Conservation (phyloP, 306 rosid species). For the Gillenia trifoliata region DNA sequence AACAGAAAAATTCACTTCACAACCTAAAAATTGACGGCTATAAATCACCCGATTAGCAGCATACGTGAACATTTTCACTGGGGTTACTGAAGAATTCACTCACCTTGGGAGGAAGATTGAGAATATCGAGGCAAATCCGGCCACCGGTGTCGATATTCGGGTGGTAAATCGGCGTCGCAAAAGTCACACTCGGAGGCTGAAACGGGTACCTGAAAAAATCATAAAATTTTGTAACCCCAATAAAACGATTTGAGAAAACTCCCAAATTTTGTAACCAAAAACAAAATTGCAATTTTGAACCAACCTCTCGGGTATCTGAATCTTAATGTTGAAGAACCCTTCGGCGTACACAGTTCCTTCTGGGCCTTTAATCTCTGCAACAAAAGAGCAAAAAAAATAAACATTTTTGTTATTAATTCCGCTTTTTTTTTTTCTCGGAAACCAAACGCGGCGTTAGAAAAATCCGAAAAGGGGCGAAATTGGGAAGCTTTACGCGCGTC, state of each 20-base stretch:
- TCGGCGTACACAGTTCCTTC: constrained; percentile 34
- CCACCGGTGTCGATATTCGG: constrained; percentile 43
- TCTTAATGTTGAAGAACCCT: constrained; percentile 30
- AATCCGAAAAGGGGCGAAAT: background rate
- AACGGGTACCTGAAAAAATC: constrained; percentile 28
- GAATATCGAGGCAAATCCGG: constrained; percentile 43
- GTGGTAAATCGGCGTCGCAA: constrained; percentile 37
- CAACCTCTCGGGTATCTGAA: constrained; percentile 34
- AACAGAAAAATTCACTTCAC: background rate
- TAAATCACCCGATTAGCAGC: background rate
- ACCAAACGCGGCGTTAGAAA: background rate
- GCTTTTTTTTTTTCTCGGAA: background rate
- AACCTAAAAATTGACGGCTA: background rate
- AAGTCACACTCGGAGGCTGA: constrained; percentile 42
- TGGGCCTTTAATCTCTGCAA: constrained; percentile 30
- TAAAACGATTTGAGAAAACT: background rate
- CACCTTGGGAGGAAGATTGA: constrained; percentile 42
- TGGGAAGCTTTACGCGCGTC: constrained; percentile 24
- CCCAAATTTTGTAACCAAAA: background rate
- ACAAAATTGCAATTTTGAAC: background rate
- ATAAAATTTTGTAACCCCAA: background rate
- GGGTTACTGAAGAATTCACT: background rate
- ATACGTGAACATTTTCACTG: background rate
- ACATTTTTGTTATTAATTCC: background rate
- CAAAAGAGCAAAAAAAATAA: no score